Evolutionary conservation across 2,329 filamentous ascomycete species (phyloP).

Genomic region (Sarocladiaceae sp.): DNA sequence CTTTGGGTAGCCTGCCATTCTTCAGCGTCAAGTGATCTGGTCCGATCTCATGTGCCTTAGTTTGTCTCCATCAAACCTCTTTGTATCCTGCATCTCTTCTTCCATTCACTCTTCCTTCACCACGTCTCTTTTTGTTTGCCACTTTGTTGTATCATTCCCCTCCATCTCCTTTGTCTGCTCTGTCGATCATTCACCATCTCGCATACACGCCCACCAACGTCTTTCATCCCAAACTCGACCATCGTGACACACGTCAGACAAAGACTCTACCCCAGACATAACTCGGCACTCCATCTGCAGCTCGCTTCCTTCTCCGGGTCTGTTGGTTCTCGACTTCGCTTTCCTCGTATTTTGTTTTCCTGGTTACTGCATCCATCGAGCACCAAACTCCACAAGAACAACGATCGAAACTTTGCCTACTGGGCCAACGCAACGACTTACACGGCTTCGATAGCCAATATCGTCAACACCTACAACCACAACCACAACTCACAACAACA

Average conservation of each 20-base stretch:
- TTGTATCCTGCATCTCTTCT: background rate
- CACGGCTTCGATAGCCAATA: background rate
- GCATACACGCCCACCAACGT: background rate
- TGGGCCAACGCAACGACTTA: background rate
- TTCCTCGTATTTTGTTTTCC: background rate
- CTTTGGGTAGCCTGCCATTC: background rate
- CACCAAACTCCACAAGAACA: background rate
- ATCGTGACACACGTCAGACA: too few species aligned
- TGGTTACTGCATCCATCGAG: background rate
- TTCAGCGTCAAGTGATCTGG: background rate
- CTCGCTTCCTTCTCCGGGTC: background rate
- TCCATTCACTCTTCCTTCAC: background rate
- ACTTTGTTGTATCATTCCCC: background rate
- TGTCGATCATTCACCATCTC: background rate
- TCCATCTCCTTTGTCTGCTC: background rate
- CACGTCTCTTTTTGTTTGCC: background rate
- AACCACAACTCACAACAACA: background rate
- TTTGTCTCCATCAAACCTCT: too few species aligned
- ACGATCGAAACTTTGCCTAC: background rate
- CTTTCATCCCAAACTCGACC: conserved; percentile 1
- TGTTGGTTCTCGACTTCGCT: background rate
- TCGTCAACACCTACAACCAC: background rate
- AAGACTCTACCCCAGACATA: background rate
- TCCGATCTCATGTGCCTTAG: too few species aligned
- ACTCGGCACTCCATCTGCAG: background rate